Evolutionary conservation across 257 asterid species (phyloP), one percentile per base, ranked within the genome.

Genomic region (Thymus quinquecostatus): DNA sequence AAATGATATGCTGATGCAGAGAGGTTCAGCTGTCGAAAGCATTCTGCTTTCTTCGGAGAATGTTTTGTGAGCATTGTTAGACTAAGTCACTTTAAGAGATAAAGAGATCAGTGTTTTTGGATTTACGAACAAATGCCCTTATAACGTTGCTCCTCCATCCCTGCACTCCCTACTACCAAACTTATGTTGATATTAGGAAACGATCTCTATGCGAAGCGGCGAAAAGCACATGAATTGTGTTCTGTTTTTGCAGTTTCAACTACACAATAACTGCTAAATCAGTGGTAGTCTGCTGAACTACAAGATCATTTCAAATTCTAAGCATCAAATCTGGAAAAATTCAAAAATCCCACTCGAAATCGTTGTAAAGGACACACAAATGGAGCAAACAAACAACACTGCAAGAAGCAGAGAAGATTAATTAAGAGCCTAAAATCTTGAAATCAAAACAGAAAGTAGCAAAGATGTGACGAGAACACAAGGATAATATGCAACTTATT

Each of bases 61-160:
- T 53, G 54, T 54, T 63, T 70, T 70, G 49, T 43, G 32, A 69
- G 45, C 30, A 68, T 36, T 51, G 38, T 9, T 14, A 49, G 54
- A 7, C 21, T 27, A 12, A 12, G 57, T 6, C 6, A 0, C n/a
- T 28, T 14, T n/a, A 14, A 14, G 30, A 30, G 0, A 6, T 11
- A 10, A 6, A 49, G 55, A 21, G 0, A 57, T 21, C 9, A 0
- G 44, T 11, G 8, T 58, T 58, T 58, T 32, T 9, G 27, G 14
- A 29, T n/a, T 29, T 29, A 56, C n/a, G 14, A 30, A 56, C 10
- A 56, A 30, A 3, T 10, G 6, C 40, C 40, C 61, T 29, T 10
- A 56, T 28, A 1, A 21, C 0, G 14, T 8, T 2, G 10, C 5
- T 28, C 14, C 38, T 28, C 38, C 60, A 55, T 27, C 13, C 11